phyloP scores from a whole-genome alignment of 495 filamentous ascomycete species.

The Lophium mytilinum region DNA sequence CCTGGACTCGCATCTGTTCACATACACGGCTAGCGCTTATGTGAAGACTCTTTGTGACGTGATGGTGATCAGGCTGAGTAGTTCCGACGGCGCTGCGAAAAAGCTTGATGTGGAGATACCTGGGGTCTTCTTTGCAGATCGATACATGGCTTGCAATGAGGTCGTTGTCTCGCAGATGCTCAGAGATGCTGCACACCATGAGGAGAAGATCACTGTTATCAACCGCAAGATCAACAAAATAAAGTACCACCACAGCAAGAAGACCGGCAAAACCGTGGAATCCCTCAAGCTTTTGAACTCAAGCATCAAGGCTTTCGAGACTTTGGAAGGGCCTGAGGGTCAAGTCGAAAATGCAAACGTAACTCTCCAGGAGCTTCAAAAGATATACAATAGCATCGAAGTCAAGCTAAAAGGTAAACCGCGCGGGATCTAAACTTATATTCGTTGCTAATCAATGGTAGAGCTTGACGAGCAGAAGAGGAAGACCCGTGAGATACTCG shows the following conservation, averaged over 20 bases:
- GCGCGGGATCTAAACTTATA: background rate
- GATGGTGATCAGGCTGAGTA: slow-evolving; percentile 51
- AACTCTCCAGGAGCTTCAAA: slow-evolving; percentile 17
- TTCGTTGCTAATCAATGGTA: slow-evolving; percentile 20
- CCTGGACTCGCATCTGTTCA: slow-evolving; percentile 57
- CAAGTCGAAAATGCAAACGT: slow-evolving; percentile 12
- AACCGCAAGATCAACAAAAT: slow-evolving; percentile 27
- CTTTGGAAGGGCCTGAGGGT: background rate
- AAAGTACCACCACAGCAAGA: slow-evolving; percentile 7
- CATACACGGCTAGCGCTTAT: slow-evolving; percentile 43
- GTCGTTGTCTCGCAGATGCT: slow-evolving; percentile 13
- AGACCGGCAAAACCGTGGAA: slow-evolving; percentile 4
- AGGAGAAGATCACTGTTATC: slow-evolving; percentile 31
- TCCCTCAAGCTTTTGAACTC: slow-evolving; percentile 12
- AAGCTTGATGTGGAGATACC: slow-evolving; percentile 59
- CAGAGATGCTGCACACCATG: slow-evolving; percentile 31
- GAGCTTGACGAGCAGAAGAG: slow-evolving; percentile 48
- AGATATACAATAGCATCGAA: slow-evolving; percentile 19
- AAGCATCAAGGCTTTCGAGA: slow-evolving; percentile 18
- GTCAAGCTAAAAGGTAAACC: slow-evolving; percentile 36
- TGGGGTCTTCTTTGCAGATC: slow-evolving; percentile 64
- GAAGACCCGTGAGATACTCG: slow-evolving; percentile 40
- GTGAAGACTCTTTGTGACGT: slow-evolving; percentile 57
- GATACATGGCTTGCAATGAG: slow-evolving; percentile 57
- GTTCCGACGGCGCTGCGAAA: slow-evolving; percentile 37